Conservation (phyloP, 108 stramenopile species). For the Skeletonema marinoi region DNA sequence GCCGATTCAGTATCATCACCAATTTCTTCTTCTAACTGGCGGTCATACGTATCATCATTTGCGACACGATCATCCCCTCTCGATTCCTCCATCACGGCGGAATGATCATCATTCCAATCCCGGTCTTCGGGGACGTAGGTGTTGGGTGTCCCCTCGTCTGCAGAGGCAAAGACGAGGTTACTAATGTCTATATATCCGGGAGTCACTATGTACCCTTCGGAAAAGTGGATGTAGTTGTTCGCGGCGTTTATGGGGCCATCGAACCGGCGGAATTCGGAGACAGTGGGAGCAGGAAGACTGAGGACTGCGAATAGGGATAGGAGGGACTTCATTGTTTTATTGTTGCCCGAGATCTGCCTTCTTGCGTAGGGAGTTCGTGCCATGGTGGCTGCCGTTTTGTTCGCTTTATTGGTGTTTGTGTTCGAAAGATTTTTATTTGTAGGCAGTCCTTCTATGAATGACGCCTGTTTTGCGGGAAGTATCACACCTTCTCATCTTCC, state of each 20-base stretch:
- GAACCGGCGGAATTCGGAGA: constrained; percentile 42
- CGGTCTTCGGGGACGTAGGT: constrained; percentile 8
- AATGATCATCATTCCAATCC: constrained; percentile 13
- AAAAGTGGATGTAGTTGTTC: constrained; percentile 64
- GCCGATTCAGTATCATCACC: constrained; percentile 30
- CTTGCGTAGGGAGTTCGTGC: not conserved
- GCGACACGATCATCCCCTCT: not conserved
- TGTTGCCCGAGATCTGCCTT: not conserved
- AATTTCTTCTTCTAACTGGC: constrained; percentile 21
- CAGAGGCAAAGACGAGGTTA: constrained; percentile 46
- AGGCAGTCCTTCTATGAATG: too few species aligned
- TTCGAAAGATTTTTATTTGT: too few species aligned
- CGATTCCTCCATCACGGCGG: not conserved
- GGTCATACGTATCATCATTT: constrained; percentile 17
- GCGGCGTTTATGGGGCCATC: constrained; percentile 45
- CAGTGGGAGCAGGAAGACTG: not conserved
- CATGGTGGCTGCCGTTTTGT: too few species aligned
- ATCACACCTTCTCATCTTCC: too few species aligned
- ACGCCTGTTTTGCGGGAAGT: too few species aligned
- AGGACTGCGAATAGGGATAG: not conserved
- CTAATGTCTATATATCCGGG: constrained; percentile 83
- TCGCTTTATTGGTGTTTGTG: too few species aligned
- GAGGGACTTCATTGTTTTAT: constrained; percentile 6
- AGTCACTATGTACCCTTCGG: constrained; percentile 73
- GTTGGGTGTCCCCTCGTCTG: constrained; percentile 1